phyloP scores from a whole-genome alignment of 2,329 filamentous ascomycete genomes.

The Helminthosporium solani region DNA sequence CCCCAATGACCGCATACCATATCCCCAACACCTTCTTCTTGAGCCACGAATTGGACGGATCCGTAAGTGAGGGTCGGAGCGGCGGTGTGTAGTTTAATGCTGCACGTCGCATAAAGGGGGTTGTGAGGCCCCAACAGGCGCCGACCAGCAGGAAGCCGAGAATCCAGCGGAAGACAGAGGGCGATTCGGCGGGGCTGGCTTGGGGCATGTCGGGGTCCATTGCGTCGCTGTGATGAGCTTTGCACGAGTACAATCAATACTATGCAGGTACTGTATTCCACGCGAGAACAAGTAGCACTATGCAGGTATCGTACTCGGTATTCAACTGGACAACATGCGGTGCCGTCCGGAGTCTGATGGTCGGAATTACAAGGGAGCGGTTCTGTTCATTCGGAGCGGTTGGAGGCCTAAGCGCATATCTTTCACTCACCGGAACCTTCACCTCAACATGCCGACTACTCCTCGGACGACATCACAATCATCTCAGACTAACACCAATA shows the following conservation, averaged over 20 bases:
- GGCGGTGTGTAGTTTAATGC: conserved; percentile 70
- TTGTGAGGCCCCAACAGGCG: conserved; percentile 89
- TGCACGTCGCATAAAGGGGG: conserved; percentile 82
- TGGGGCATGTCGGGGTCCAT: conserved; percentile 37
- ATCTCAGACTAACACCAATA: not conserved
- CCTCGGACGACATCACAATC: not conserved
- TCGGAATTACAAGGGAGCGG: conserved; percentile 4
- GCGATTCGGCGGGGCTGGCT: conserved; percentile 28
- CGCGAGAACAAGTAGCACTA: too few relatives aligned
- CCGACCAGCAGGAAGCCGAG: conserved; percentile 89
- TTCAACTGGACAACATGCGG: not conserved
- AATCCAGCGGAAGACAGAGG: conserved; percentile 72
- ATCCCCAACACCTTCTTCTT: conserved; percentile 63
- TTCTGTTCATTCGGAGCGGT: conserved; percentile 6
- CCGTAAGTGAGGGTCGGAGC: conserved; percentile 31
- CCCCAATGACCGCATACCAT: conserved; percentile 73
- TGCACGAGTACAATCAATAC: too few relatives aligned
- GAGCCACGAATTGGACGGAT: conserved; percentile 56
- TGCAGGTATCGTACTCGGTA: too few relatives aligned
- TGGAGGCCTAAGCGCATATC: conserved; percentile 1
- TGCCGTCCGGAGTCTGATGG: conserved; percentile 4
- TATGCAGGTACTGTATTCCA: too few relatives aligned
- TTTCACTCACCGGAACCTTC: not conserved
- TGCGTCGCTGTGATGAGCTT: not conserved
- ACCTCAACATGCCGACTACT: not conserved